These are phyloP conservation scores for Vigna unguiculata DNA, from an alignment of 306 rosid species.

Conservation along the genomic window DNA sequence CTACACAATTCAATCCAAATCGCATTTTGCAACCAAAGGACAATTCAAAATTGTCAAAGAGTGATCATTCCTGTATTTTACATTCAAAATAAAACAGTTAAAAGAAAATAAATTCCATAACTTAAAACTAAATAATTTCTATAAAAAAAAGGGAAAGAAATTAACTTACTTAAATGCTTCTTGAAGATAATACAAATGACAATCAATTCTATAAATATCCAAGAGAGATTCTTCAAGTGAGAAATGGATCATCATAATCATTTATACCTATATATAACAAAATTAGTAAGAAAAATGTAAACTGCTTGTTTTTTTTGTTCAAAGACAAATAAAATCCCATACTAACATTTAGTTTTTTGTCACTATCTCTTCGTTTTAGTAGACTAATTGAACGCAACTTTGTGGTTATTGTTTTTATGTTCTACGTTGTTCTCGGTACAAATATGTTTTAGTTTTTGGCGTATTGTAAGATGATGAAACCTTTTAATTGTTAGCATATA, in stretches of 20 bases:
- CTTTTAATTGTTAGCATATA: no score
- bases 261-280: conserved; percentile 51
- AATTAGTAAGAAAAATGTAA: neutral
- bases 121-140: neutral
- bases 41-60: conserved; percentile 70
- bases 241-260: conserved; percentile 56
- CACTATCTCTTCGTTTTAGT: no score
- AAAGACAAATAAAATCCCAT: no score
- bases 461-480: no score
- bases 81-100: neutral
- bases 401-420: no score
- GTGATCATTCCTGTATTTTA: conserved; percentile 55
- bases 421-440: no score
- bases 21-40: conserved; percentile 46
- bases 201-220: conserved; percentile 60
- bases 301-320: neutral
- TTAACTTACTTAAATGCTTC: conserved; percentile 57
- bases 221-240: conserved; percentile 52
- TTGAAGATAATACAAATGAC: conserved; percentile 57
- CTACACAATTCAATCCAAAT: conserved; percentile 61
- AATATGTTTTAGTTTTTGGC: no score
- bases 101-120: neutral
- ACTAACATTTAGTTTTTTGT: no score
- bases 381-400: no score
- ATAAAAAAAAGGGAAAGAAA: neutral